phyloP scores from a whole-genome alignment of 1,139 yeast genomes.

The Suhomyces ambrosiae region DNA sequence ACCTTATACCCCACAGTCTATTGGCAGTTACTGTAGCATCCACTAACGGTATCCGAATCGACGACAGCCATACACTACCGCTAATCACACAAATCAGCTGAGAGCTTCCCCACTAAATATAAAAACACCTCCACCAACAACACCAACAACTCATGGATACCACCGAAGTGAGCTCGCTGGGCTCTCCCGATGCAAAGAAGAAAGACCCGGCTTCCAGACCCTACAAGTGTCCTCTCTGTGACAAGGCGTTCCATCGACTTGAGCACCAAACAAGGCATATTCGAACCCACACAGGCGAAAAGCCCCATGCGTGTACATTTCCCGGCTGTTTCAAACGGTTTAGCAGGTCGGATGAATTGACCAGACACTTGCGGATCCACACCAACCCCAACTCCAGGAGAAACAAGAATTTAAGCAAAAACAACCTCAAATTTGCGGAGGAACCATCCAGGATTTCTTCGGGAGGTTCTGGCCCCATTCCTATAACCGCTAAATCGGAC shows the following conservation, averaged over 20 bases:
- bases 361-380: slow-evolving; percentile 67
- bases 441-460: too few relatives aligned
- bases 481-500: slow-evolving; percentile 5
- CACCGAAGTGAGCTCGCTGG: background rate
- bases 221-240: slow-evolving; percentile 61
- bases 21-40: too few relatives aligned
- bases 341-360: slow-evolving; percentile 67
- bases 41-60: too few relatives aligned
- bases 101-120: background rate
- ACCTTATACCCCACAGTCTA: background rate
- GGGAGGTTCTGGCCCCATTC: too few relatives aligned
- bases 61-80: too few relatives aligned
- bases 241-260: slow-evolving; percentile 61
- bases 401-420: slow-evolving; percentile 39
- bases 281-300: slow-evolving; percentile 71
- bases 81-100: background rate
- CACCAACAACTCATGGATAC: slow-evolving; percentile 2
- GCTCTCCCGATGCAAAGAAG: slow-evolving; percentile 17
- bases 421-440: slow-evolving; percentile 15
- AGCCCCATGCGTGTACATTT: slow-evolving; percentile 72
- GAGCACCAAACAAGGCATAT: slow-evolving; percentile 75
- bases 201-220: slow-evolving; percentile 40
- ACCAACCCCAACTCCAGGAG: slow-evolving; percentile 65
- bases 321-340: slow-evolving; percentile 70
- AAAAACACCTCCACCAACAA: background rate